phyloP scores from a whole-genome alignment of 2,329 filamentous ascomycete genomes.

The Grosmannia penicillata region DNA sequence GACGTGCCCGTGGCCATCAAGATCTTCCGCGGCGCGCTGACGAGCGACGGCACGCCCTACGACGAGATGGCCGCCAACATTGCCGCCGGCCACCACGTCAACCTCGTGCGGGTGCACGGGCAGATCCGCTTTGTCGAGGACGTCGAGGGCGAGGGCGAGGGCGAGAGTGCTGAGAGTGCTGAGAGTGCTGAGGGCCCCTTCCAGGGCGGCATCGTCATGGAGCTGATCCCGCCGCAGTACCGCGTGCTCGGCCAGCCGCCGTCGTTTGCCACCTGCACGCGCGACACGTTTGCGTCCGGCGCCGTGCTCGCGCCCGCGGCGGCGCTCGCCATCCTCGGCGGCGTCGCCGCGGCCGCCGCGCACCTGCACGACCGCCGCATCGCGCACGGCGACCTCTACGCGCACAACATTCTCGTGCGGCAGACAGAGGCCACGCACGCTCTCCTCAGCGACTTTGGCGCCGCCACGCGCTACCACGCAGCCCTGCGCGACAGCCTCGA shows the following conservation, averaged over 20 bases:
- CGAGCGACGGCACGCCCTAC: slow-evolving; percentile 30
- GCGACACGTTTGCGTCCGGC: slow-evolving; percentile 23
- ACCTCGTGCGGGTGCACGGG: slow-evolving; percentile 29
- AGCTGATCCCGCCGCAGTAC: slow-evolving; percentile 29
- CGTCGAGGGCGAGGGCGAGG: not conserved
- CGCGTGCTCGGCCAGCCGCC: slow-evolving; percentile 27
- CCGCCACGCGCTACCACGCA: slow-evolving; percentile 26
- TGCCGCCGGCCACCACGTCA: slow-evolving; percentile 27
- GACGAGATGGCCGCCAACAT: slow-evolving; percentile 34
- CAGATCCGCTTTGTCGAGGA: slow-evolving; percentile 20
- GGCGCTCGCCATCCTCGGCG: slow-evolving; percentile 21
- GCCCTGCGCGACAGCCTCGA: slow-evolving; percentile 18
- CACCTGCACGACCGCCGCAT: slow-evolving; percentile 29
- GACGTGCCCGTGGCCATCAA: slow-evolving; percentile 28
- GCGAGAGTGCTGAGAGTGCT: slow-evolving; percentile 19
- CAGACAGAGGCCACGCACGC: slow-evolving; percentile 22
- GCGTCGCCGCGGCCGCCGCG: slow-evolving; percentile 24
- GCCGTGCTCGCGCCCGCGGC: slow-evolving; percentile 16
- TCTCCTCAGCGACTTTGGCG: slow-evolving; percentile 31
- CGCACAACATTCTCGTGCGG: slow-evolving; percentile 28
- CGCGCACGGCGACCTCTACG: slow-evolving; percentile 30
- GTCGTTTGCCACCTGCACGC: slow-evolving; percentile 28
- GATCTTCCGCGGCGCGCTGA: slow-evolving; percentile 30
- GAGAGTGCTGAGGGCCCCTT: slow-evolving; percentile 12
- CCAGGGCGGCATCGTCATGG: slow-evolving; percentile 27